Evolutionary conservation across 2,329 filamentous ascomycete genomes (phyloP).

Genomic region (Stemphylium beticola): DNA sequence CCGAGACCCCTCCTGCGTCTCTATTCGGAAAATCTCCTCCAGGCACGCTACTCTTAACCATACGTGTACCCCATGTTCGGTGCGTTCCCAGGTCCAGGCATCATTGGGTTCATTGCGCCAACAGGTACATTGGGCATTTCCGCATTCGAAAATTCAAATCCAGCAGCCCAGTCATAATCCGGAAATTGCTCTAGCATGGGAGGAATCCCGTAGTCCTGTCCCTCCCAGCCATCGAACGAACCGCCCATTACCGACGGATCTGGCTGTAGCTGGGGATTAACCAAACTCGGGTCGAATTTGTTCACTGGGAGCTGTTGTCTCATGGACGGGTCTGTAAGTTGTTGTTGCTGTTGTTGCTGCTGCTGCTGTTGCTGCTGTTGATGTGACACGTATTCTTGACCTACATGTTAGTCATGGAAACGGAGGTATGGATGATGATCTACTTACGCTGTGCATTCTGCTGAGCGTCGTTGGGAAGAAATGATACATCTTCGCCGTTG

Average conservation of each 20-base stretch:
- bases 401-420: constrained; percentile 13
- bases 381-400: constrained; percentile 24
- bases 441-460: constrained; percentile 40
- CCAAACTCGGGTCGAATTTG: constrained; percentile 37
- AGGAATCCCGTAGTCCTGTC: constrained; percentile 37
- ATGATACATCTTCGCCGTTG: constrained; percentile 37
- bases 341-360: constrained; percentile 3
- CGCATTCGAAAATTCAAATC: constrained; percentile 43
- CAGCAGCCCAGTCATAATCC: constrained; percentile 48
- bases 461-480: constrained; percentile 28
- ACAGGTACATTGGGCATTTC: constrained; percentile 34
- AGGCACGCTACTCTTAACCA: constrained; percentile 17
- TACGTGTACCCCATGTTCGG: constrained; percentile 37
- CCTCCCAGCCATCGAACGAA: constrained; percentile 34
- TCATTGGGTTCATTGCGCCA: constrained; percentile 27
- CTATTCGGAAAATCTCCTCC: background rate
- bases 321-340: constrained; percentile 22
- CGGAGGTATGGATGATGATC: background rate
- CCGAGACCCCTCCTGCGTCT: background rate
- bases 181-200: constrained; percentile 46
- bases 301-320: constrained; percentile 26
- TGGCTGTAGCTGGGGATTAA: constrained; percentile 28
- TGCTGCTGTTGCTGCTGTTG: constrained; percentile 4
- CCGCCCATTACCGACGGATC: constrained; percentile 28
- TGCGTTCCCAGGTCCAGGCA: constrained; percentile 19